Evolutionary conservation across 345 rosid genomes (phyloP).

Genomic region (Xanthoceras sorbifolium): DNA sequence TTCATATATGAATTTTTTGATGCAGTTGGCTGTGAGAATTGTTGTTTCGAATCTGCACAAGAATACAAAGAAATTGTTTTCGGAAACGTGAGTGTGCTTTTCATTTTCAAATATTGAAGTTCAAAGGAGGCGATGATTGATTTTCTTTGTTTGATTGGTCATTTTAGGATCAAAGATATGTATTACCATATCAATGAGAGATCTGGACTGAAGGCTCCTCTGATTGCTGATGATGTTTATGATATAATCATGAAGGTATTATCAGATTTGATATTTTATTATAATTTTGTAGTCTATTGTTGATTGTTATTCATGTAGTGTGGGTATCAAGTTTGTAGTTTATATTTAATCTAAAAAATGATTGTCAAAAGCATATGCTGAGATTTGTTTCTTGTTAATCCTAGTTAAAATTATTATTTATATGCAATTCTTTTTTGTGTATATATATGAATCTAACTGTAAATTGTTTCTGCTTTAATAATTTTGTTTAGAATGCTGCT

Average conservation of each 20-base stretch:
- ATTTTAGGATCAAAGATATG: constrained; percentile 71
- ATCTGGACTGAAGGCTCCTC: constrained; percentile 68
- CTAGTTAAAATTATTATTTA: too few relatives aligned
- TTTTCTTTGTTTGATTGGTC: constrained; percentile 10
- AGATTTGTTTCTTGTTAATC: too few relatives aligned
- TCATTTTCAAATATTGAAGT: not conserved
- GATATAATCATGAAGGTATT: constrained; percentile 81
- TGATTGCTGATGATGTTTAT: constrained; percentile 76
- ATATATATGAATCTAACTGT: too few relatives aligned
- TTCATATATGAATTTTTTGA: not conserved
- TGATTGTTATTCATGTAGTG: too few relatives aligned
- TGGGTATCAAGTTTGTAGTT: too few relatives aligned
- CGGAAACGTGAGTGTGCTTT: constrained; percentile 77
- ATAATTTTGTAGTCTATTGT: not conserved
- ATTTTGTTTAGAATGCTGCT: constrained; percentile 59
- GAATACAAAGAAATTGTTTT: constrained; percentile 83
- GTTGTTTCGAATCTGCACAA: constrained; percentile 95
- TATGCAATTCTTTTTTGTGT: too few relatives aligned
- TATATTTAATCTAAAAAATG: too few relatives aligned
- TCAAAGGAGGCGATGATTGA: not conserved
- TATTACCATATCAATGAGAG: constrained; percentile 61
- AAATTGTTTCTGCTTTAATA: too few relatives aligned
- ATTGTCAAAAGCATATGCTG: too few relatives aligned
- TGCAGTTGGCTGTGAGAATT: constrained; percentile 91
- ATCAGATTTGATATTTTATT: not conserved